Base-by-base conservation (phyloP, 2,329 filamentous ascomycete genomes). In the Arthrobotrys conoides region DNA sequence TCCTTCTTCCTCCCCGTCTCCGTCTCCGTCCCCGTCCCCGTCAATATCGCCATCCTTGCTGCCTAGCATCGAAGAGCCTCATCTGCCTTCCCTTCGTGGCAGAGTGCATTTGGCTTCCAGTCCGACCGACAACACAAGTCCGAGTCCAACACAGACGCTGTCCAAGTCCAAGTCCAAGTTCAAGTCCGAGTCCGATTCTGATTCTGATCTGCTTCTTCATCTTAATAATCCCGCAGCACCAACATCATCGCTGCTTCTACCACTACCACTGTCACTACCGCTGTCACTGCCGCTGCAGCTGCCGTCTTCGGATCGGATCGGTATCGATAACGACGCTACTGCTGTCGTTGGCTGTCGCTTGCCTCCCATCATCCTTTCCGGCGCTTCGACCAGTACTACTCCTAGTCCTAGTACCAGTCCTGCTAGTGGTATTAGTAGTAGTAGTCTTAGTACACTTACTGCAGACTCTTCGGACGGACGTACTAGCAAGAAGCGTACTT, bases 1-100 rank as follows among this genome's bases (percentile, higher is more conserved):
- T 22, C 24, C 51, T 27, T 59, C 64, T 10, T 36, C 53, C 18
- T 57, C 64, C 5, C 36, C 38, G 38, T 46, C 27, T 1, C 36
- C 38, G 38, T 46, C 27, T 1, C 70, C 61, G 6, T 48, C 24
- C 12, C 27, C 33, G 55, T 57, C 27, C 27, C 70, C 61, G 6
- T 48, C 24, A 8, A 18, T 22, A 57, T 72, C 69, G 55, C 64
- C 69, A 73, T 71, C 70, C 70, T 67, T 79, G 66, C 65, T 75
- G 76, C 76, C 71, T 66, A 71, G 69, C 70, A 59, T 57, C 66
- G 51, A 33, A 73, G 71, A 79, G 76, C 70, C 71, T 79, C 76
- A 73, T 16, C 65, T 59, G 64, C 76, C 68, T 72, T 61, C 69
- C 70, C 49, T 70, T 75, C 65, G 63, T 51, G 51, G 70, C 36